A percentile compares a stretch with the other conserved stretches of the same genome.
Evolutionary conservation across 441 rosid genomes (phyloP).

Genomic region (Lepidium campestre): DNA sequence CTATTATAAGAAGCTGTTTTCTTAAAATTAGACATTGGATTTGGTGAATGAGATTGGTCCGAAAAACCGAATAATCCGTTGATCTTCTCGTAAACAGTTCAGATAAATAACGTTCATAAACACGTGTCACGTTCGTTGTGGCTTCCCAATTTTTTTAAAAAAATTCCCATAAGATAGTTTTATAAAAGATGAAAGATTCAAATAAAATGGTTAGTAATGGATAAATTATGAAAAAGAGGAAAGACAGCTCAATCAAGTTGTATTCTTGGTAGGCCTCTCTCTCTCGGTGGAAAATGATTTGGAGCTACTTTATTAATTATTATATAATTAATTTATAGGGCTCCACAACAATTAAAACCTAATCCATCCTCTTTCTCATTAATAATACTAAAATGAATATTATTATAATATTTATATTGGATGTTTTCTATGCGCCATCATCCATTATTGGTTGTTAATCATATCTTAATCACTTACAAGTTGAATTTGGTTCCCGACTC

Average conservation of each 20-base stretch:
- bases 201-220: neutral
- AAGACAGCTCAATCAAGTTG: constrained; percentile 27
- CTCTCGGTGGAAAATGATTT: constrained; percentile 9
- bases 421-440: constrained; percentile 16
- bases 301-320: constrained; percentile 14
- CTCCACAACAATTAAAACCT: constrained; percentile 22
- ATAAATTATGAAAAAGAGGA: neutral
- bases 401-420: neutral
- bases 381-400: neutral
- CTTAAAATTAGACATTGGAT: too few species aligned
- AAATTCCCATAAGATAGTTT: too few species aligned
- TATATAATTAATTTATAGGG: neutral
- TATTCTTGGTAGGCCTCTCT: constrained; percentile 22
- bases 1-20: too few species aligned
- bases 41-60: too few species aligned
- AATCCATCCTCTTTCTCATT: constrained; percentile 7
- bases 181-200: too few species aligned
- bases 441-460: constrained; percentile 15
- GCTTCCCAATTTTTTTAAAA: too few species aligned
- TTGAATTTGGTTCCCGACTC: neutral
- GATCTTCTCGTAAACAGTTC: too few species aligned
- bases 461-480: neutral
- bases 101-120: too few species aligned
- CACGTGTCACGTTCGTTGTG: too few species aligned
- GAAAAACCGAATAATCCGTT: too few species aligned